Base-by-base conservation (phyloP, 2,329 filamentous ascomycete species). In the Colletotrichum musicola region DNA sequence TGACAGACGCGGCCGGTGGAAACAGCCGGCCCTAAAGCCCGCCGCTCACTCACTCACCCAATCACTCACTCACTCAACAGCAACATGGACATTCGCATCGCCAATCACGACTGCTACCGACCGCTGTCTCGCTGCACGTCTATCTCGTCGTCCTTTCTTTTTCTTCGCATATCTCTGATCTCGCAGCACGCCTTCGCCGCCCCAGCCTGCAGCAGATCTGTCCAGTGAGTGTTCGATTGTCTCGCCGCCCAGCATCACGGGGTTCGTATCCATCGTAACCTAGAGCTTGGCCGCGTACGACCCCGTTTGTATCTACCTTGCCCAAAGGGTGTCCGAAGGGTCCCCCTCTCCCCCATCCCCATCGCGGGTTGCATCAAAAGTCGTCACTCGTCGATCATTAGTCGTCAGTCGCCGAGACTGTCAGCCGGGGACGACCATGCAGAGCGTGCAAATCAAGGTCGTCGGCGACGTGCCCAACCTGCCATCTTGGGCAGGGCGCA, bases 361-460 rank as follows among this genome's bases (percentile, higher is more conserved):
- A 35, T 35, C 30, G 30, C 30, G 7, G 30, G 30, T 40, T 35
- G 49, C 64, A 64, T 53, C 50, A 44, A 46, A 51, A 27, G 4
- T 35, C 64, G 44, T 67, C 50, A 38, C 22, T 67, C 42, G 63
- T 49, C 58, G 58, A 62, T 53, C 64, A 25, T 49, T 14, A 63
- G 42, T 61, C 55, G 55, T 54, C 56, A 12, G 20, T 49, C 46
- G n/a, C 10, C 42, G 22, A 54, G 30, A 50, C 46, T n/a, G 10
- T 27, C 63, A 56, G 49, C 57, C 14, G n/a, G 58, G 53, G 30
- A 51, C 30, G 50, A 22, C 35, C 50, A 44, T 56, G 61, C 53
- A 55, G 18, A 38, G 44, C 30, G 18, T 9, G 27, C 25, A 27
- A 27, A 38, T 62, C n/a, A 38, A 35, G 20, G n/a, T 38, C 53